Percentiles rank a stretch among this genome's conserved stretches.
Evolutionary conservation across 2,329 filamentous ascomycete genomes (phyloP).

Genomic region (Fusarium torreyae): DNA sequence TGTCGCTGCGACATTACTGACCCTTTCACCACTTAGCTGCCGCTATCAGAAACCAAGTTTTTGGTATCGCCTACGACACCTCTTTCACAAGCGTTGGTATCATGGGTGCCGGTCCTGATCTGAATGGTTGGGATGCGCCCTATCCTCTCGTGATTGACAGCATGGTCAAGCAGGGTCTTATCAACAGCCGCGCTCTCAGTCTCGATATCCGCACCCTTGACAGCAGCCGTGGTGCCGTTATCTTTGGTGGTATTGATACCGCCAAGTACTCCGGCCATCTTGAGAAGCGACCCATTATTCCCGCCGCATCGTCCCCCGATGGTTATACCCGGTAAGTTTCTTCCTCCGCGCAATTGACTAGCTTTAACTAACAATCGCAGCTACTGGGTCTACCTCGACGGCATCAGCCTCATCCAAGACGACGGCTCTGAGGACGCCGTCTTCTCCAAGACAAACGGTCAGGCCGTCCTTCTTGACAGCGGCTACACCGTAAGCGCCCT

Average conservation of each 20-base stretch:
- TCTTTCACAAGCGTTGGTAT: slow-evolving; percentile 52
- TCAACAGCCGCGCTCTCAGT: slow-evolving; percentile 56
- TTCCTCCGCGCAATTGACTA: too few relatives aligned
- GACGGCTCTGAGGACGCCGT: slow-evolving; percentile 60
- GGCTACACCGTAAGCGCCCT: slow-evolving; percentile 78
- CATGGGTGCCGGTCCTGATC: slow-evolving; percentile 55
- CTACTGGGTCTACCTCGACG: slow-evolving; percentile 61
- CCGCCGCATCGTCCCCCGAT: slow-evolving; percentile 56
- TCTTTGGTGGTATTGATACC: slow-evolving; percentile 72
- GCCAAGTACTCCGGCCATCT: slow-evolving; percentile 69
- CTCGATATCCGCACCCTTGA: slow-evolving; percentile 54
- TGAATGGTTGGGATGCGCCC: slow-evolving; percentile 53
- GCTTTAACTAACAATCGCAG: slow-evolving; percentile 36
- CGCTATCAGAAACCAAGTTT: slow-evolving; percentile 54
- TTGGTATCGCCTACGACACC: slow-evolving; percentile 56
- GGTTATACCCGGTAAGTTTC: slow-evolving; percentile 49
- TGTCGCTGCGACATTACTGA: slow-evolving; percentile 8
- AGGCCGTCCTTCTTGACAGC: slow-evolving; percentile 73
- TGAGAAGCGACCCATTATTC: slow-evolving; percentile 69
- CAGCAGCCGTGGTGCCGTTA: slow-evolving; percentile 53
- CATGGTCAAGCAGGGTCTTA: slow-evolving; percentile 54
- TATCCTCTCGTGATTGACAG: slow-evolving; percentile 57
- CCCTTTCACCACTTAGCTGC: slow-evolving; percentile 40
- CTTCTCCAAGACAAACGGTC: slow-evolving; percentile 56
- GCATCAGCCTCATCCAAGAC: slow-evolving; percentile 53